phyloP scores from a whole-genome alignment of 805 yeast species.

The Candida mattraensis region DNA sequence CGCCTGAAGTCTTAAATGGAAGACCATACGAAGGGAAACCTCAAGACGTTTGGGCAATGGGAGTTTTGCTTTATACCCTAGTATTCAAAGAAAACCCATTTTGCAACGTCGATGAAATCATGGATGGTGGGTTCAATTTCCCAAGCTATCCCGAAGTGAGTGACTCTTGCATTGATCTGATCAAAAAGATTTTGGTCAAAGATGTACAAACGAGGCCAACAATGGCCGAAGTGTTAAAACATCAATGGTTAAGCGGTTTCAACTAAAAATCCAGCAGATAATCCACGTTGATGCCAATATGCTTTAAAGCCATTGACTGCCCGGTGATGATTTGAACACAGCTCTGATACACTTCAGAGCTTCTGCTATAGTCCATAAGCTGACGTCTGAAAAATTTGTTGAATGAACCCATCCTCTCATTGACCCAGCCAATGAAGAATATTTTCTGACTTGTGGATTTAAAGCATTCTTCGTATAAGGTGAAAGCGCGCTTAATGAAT shows the following conservation, averaged over 20 bases:
- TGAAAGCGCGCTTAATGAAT: slow-evolving; percentile 55
- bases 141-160: slow-evolving; percentile 57
- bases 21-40: slow-evolving; percentile 88
- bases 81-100: slow-evolving; percentile 94
- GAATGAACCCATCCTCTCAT: slow-evolving; percentile 59
- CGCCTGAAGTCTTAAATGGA: slow-evolving; percentile 93
- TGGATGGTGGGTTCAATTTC: slow-evolving; percentile 81
- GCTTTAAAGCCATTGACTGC: slow-evolving; percentile 62
- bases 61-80: slow-evolving; percentile 84
- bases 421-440: slow-evolving; percentile 72
- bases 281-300: slow-evolving; percentile 72
- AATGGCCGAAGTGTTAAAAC: slow-evolving; percentile 65
- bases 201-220: slow-evolving; percentile 68
- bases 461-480: slow-evolving; percentile 54
- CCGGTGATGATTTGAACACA: slow-evolving; percentile 54
- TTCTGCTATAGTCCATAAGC: slow-evolving; percentile 58
- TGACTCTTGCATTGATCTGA: slow-evolving; percentile 59
- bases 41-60: slow-evolving; percentile 97
- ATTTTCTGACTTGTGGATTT: slow-evolving; percentile 20
- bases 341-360: slow-evolving; percentile 50
- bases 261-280: slow-evolving; percentile 45
- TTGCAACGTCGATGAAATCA: slow-evolving; percentile 90
- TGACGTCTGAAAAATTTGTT: slow-evolving; percentile 63
- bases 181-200: slow-evolving; percentile 65
- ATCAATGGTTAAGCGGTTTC: slow-evolving; percentile 58